These are phyloP conservation scores for Colletotrichum echinochloae DNA, from an alignment of 2,329 filamentous ascomycete species.

Conservation along the genomic window DNA sequence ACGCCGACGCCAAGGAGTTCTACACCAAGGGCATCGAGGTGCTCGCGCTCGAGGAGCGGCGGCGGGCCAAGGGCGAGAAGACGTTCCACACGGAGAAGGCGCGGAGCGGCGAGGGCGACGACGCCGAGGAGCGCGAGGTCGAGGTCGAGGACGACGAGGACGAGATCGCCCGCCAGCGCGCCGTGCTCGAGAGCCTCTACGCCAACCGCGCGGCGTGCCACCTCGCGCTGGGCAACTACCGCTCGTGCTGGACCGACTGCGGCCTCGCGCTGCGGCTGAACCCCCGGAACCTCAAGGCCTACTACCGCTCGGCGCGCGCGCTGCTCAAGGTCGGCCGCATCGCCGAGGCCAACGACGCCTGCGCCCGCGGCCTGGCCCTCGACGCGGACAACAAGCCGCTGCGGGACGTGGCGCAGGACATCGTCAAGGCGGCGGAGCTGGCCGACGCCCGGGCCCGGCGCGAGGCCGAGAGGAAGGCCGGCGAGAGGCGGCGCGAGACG, in stretches of 20 bases:
- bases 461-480: conserved; percentile 67
- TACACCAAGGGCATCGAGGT: conserved; percentile 88
- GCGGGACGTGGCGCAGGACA: conserved; percentile 69
- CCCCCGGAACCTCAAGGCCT: conserved; percentile 86
- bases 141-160: conserved; percentile 67
- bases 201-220: conserved; percentile 92
- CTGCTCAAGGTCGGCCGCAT: conserved; percentile 84
- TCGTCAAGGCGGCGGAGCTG: conserved; percentile 67
- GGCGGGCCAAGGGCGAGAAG: conserved; percentile 56
- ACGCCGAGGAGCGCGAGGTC: conserved; percentile 52
- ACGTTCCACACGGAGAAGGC: conserved; percentile 38
- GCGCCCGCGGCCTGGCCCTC: conserved; percentile 77
- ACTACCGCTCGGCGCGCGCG: conserved; percentile 85
- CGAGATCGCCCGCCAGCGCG: conserved; percentile 69
- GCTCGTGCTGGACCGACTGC: conserved; percentile 87
- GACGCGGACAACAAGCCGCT: conserved; percentile 79
- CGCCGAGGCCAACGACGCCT: conserved; percentile 83
- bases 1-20: conserved; percentile 88
- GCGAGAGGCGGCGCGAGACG: conserved; percentile 65
- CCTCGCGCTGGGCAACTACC: conserved; percentile 88
- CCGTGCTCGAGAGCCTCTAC: conserved; percentile 80
- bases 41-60: conserved; percentile 72
- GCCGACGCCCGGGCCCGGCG: conserved; percentile 66
- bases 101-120: conserved; percentile 42
- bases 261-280: conserved; percentile 83